These are phyloP conservation scores for Ophiostoma novo-ulmi DNA, from an alignment of 2,329 filamentous ascomycete genomes.

Conservation along the genomic window DNA sequence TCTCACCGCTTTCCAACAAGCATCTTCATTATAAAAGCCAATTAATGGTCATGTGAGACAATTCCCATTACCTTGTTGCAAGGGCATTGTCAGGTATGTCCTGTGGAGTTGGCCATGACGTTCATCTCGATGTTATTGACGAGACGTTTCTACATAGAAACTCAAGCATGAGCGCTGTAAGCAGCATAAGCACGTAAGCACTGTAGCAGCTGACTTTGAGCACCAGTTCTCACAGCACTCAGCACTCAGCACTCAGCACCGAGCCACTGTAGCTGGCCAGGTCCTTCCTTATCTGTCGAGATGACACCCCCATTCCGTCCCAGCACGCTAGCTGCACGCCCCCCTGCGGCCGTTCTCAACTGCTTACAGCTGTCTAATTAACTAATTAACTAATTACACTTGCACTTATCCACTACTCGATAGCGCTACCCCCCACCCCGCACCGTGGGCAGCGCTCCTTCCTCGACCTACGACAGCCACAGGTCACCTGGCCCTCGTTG, in stretches of 20 bases:
- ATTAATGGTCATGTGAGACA: neutral
- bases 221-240: neutral
- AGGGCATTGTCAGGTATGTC: neutral
- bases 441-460: constrained; percentile 12
- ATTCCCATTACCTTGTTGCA: neutral
- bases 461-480: neutral
- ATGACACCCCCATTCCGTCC: neutral
- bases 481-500: constrained; percentile 16
- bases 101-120: neutral
- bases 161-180: neutral
- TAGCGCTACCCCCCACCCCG: constrained; percentile 14
- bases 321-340: constrained; percentile 19
- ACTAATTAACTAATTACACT: neutral
- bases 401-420: constrained; percentile 4
- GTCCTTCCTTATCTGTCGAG: constrained; percentile 21
- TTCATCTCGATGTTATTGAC: neutral
- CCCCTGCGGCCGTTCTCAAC: neutral
- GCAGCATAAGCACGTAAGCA: neutral
- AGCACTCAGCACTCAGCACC: neutral
- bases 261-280: constrained; percentile 2
- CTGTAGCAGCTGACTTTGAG: neutral
- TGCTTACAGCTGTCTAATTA: neutral
- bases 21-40: neutral
- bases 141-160: neutral
- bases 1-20: neutral